Conservation (phyloP, 352 stramenopile species). For the Phytophthora foliorum region DNA sequence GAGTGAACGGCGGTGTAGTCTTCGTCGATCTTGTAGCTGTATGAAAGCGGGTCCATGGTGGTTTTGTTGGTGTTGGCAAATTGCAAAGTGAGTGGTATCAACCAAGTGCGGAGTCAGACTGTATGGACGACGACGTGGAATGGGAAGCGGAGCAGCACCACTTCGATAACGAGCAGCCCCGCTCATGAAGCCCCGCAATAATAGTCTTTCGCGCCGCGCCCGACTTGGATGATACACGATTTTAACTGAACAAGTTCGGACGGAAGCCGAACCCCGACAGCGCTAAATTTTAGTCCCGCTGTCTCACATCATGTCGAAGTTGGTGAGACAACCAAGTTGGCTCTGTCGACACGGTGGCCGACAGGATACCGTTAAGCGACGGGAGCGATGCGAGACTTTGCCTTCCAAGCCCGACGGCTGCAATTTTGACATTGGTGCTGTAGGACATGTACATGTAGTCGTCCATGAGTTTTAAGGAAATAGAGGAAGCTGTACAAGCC, state of each 20-base stretch:
- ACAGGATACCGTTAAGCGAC: background rate
- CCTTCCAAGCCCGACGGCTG: background rate
- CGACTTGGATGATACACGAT: conserved; percentile 11
- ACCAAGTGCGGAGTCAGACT: background rate
- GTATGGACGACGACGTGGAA: background rate
- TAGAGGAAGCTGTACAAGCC: background rate
- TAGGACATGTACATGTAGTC: background rate
- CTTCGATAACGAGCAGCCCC: background rate
- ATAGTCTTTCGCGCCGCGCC: conserved; percentile 11
- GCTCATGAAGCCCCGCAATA: background rate
- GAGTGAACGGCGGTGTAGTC: conserved; percentile 29
- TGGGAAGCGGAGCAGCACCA: background rate
- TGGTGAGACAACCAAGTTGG: background rate
- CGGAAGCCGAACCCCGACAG: conserved; percentile 17
- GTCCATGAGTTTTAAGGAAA: background rate
- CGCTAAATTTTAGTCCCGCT: background rate
- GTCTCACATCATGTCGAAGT: conserved; percentile 21
- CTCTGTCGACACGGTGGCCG: too few species aligned
- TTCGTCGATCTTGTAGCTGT: conserved; percentile 37
- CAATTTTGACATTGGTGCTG: background rate
- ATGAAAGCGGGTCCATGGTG: conserved; percentile 31
- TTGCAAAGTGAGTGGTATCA: conserved; percentile 20
- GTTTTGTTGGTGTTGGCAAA: conserved; percentile 19
- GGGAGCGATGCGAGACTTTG: background rate
- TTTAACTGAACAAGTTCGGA: conserved; percentile 18